phyloP scores from a whole-genome alignment of 306 rosid genomes.

The Geum urbanum region DNA sequence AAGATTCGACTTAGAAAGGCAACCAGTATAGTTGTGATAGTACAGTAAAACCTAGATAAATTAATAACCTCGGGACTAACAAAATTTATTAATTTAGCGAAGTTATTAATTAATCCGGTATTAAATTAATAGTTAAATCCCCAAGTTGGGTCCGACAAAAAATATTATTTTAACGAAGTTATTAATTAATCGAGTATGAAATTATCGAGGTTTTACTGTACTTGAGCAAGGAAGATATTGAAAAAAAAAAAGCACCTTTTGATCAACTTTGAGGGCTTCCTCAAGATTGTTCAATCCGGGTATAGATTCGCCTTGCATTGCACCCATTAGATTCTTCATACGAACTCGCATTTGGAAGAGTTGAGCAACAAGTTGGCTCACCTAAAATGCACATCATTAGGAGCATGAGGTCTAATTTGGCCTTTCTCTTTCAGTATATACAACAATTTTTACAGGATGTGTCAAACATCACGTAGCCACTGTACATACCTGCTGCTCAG shows the following conservation, averaged over 20 bases:
- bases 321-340: constrained; percentile 90
- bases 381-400: constrained; percentile 41
- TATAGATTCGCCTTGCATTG: constrained; percentile 82
- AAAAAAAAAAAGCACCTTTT: constrained; percentile 52
- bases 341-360: constrained; percentile 96
- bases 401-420: constrained; percentile 10
- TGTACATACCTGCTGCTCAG: constrained; percentile 79
- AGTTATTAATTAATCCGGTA: no score
- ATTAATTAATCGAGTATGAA: no score
- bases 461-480: constrained; percentile 19
- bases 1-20: background rate
- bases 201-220: no score
- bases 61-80: no score
- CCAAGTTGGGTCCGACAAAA: no score
- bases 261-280: constrained; percentile 82
- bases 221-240: background rate
- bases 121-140: no score
- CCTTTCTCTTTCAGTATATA: background rate
- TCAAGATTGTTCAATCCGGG: constrained; percentile 82
- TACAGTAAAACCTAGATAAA: no score
- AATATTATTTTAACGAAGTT: no score
- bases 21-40: background rate
- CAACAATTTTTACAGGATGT: constrained; percentile 8
- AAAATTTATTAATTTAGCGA: no score
- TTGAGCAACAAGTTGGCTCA: constrained; percentile 87